Evolutionary conservation across 2,329 filamentous ascomycete species (phyloP), one percentile per base, ranked within the genome.

Genomic region (Exophiala xenobiotica): DNA sequence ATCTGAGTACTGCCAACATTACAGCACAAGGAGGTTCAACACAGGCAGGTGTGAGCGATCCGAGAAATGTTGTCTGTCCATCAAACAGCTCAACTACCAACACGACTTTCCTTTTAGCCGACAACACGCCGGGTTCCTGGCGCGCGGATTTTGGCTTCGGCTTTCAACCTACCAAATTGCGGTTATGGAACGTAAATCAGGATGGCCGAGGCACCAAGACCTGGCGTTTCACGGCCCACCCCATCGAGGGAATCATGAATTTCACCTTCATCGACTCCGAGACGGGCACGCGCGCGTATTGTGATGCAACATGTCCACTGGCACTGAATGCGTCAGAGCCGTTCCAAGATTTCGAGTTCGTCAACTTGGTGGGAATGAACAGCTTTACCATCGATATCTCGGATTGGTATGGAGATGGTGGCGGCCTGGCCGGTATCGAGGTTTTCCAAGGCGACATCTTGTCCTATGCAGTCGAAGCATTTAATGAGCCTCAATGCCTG

Each of bases 231-330:
- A 89, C 88, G 18, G 88, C 90, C 14, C 74, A 92, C 52, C 91
- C 92, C 4, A 82, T 92, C 64, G 85, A 88, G 57, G 93, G 93
- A 46, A 96, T 99, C 67, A 88, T 99, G 84, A 96, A 97, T 70
- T 79, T 99, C 65, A 95, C 90, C 29, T 97, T 93, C 63, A 84
- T 85, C 57, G 90, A 97, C 64, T 85, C 87, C 19, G 74, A 67
- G 31, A 87, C 82, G 1, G 86, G 87, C 20, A 73, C 80, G 44
- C 85, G 85, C 49, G 71, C 75, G 23, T 84, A 80, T 51, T 99
- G 93, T 71, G 90, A 91, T 46, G 86, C 83, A 55, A 79, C 82
- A 64, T 99, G 93, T 63, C 88, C 91, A n/a, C 78, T 99, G 41
- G 90, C 87, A 56, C 77, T 83, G 64, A 82, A 89, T 63, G 71